These are phyloP conservation scores for Pseudogymnoascus pannorum DNA, from an alignment of 2,329 filamentous ascomycete genomes.

Conservation along the genomic window DNA sequence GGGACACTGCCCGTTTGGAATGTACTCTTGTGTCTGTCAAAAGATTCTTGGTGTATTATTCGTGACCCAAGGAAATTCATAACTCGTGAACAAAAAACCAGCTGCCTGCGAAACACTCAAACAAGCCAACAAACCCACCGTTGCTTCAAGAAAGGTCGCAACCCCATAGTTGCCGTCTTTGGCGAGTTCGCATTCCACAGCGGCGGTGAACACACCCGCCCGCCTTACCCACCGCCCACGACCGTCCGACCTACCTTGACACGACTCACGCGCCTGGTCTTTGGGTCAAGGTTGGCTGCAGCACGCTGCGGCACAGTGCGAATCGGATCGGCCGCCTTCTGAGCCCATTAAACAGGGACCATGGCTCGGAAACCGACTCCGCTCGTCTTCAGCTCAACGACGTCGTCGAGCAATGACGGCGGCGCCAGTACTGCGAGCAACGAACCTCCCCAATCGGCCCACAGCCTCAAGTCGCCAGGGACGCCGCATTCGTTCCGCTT, in stretches of 20 bases:
- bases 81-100: neutral
- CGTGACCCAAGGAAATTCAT: neutral
- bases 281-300: conserved; percentile 9
- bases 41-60: neutral
- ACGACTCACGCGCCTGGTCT: conserved; percentile 2
- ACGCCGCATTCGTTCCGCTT: conserved; percentile 5
- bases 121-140: neutral
- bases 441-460: neutral
- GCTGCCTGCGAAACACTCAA: neutral
- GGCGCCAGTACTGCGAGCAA: neutral
- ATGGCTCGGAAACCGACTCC: conserved; percentile 7
- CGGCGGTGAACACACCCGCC: neutral
- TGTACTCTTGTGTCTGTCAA: neutral
- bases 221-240: neutral
- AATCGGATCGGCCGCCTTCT: neutral
- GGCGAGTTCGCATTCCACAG: neutral
- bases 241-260: neutral
- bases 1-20: neutral
- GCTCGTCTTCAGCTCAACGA: neutral
- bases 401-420: neutral
- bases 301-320: conserved; percentile 1
- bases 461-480: neutral
- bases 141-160: neutral
- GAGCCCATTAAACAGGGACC: neutral
- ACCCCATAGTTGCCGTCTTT: conserved; percentile 4